Evolutionary conservation across 2,329 filamentous ascomycete species (phyloP).

Genomic region (Alternaria atra): DNA sequence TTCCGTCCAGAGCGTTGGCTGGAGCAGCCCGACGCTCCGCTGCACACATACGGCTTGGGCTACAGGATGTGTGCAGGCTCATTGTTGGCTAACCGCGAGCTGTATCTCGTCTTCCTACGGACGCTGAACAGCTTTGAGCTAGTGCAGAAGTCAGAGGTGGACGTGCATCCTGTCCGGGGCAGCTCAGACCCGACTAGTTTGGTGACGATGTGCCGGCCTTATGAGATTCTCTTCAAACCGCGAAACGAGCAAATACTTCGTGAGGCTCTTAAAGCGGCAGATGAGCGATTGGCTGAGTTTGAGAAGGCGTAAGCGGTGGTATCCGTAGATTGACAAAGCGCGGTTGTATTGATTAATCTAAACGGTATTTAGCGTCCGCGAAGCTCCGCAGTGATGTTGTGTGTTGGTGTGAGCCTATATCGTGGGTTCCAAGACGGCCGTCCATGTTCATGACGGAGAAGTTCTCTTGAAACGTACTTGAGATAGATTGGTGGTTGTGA

Average conservation of each 20-base stretch:
- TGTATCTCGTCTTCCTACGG: slow-evolving; percentile 71
- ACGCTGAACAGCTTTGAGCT: slow-evolving; percentile 70
- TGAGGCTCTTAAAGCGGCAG: slow-evolving; percentile 50
- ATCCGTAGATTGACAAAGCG: not conserved
- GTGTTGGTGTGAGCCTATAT: not conserved
- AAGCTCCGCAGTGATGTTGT: not conserved
- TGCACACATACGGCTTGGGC: slow-evolving; percentile 72
- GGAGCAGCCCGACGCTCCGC: slow-evolving; percentile 68
- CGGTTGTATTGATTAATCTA: not conserved
- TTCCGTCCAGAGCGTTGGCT: slow-evolving; percentile 72
- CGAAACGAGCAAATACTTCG: slow-evolving; percentile 59
- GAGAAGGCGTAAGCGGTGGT: slow-evolving; percentile 13
- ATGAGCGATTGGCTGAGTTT: slow-evolving; percentile 34
- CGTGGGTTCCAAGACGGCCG: not conserved
- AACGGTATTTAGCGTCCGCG: not conserved
- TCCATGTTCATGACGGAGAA: not conserved
- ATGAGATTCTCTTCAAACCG: slow-evolving; percentile 67
- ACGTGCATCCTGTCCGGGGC: slow-evolving; percentile 67
- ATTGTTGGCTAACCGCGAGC: slow-evolving; percentile 69
- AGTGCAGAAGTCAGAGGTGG: slow-evolving; percentile 62
- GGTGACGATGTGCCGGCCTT: slow-evolving; percentile 68
- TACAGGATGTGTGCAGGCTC: slow-evolving; percentile 74
- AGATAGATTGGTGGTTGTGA: not conserved
- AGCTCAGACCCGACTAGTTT: slow-evolving; percentile 69
- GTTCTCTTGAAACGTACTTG: not conserved